Evolutionary conservation across 23 red algal species (phyloP).

Genomic region (Cyanidioschyzon merolae): DNA sequence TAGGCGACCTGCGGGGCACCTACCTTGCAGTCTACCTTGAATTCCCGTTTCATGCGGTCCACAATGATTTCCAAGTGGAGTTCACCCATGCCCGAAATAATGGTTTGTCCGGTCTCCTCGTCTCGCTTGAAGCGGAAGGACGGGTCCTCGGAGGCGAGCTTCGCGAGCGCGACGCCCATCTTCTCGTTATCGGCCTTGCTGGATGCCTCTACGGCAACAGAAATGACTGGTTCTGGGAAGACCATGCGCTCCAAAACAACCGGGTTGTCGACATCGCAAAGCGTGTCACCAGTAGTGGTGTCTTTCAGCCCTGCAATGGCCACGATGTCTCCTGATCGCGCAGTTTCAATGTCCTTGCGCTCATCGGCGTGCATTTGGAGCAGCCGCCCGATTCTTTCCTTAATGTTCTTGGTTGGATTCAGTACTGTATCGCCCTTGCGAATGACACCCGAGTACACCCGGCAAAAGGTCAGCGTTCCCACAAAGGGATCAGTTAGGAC

Average conservation of each 20-base stretch:
- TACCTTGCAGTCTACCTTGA: slow-evolving; percentile 95
- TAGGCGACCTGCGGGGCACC: slow-evolving; percentile 91
- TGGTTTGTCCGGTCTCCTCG: slow-evolving; percentile 91
- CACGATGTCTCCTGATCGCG: slow-evolving; percentile 89
- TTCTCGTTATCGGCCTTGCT: slow-evolving; percentile 96
- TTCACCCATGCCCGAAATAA: slow-evolving; percentile 99
- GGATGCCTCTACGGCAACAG: slow-evolving; percentile 91
- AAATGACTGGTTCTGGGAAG: slow-evolving; percentile 96
- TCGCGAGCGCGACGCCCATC: slow-evolving; percentile 68
- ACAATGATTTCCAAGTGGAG: slow-evolving; percentile 98
- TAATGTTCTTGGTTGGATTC: slow-evolving; percentile 80
- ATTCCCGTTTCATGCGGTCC: slow-evolving; percentile 95
- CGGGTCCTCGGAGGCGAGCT: slow-evolving; percentile 93
- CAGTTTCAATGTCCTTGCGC: slow-evolving; percentile 81
- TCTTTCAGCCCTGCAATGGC: slow-evolving; percentile 92
- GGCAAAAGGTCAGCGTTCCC: slow-evolving; percentile 75
- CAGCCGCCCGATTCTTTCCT: slow-evolving; percentile 86
- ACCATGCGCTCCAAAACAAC: slow-evolving; percentile 98
- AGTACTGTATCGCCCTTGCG: slow-evolving; percentile 59
- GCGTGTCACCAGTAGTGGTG: slow-evolving; percentile 92
- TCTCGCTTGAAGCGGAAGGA: slow-evolving; percentile 94
- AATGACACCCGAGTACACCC: slow-evolving; percentile 92
- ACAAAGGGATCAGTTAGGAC: slow-evolving; percentile 97
- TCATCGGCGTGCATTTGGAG: slow-evolving; percentile 98
- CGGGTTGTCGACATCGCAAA: slow-evolving; percentile 58